phyloP scores from a whole-genome alignment of 2,329 filamentous ascomycete genomes.

The Phialophora verrucosa region DNA sequence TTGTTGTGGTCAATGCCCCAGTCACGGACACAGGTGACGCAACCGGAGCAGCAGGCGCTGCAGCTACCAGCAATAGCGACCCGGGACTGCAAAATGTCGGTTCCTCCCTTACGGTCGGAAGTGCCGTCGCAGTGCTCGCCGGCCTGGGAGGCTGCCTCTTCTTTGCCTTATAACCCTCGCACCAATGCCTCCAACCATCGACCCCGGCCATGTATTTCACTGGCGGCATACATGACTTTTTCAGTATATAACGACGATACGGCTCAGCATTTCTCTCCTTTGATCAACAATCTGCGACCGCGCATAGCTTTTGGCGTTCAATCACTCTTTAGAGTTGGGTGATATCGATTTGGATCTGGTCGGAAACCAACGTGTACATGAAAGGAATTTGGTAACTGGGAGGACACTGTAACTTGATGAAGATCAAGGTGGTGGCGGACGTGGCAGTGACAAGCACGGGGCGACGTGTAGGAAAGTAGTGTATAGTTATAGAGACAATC shows the following conservation, averaged over 20 bases:
- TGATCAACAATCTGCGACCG: constrained; percentile 31
- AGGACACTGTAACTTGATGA: constrained; percentile 14
- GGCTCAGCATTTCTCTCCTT: constrained; percentile 38
- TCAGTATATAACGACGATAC: constrained; percentile 34
- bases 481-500: constrained; percentile 13
- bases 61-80: constrained; percentile 38
- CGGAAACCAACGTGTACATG: constrained; percentile 22
- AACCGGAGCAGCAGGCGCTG: constrained; percentile 35
- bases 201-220: constrained; percentile 5
- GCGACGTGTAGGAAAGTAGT: constrained; percentile 5
- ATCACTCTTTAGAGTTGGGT: constrained; percentile 3
- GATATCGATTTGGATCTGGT: not conserved
- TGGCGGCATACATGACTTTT: constrained; percentile 19
- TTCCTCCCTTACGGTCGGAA: constrained; percentile 40
- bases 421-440: not conserved
- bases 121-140: constrained; percentile 19
- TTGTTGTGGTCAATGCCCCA: constrained; percentile 52
- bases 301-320: constrained; percentile 36
- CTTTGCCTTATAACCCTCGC: constrained; percentile 22
- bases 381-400: constrained; percentile 11
- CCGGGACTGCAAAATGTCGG: constrained; percentile 51
- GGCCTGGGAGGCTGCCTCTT: constrained; percentile 26
- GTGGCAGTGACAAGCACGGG: not conserved
- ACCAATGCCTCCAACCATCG: not conserved
- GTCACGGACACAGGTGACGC: constrained; percentile 39